phyloP scores from a whole-genome alignment of 208 protist genomes.

The Trypanosoma cruzi region DNA sequence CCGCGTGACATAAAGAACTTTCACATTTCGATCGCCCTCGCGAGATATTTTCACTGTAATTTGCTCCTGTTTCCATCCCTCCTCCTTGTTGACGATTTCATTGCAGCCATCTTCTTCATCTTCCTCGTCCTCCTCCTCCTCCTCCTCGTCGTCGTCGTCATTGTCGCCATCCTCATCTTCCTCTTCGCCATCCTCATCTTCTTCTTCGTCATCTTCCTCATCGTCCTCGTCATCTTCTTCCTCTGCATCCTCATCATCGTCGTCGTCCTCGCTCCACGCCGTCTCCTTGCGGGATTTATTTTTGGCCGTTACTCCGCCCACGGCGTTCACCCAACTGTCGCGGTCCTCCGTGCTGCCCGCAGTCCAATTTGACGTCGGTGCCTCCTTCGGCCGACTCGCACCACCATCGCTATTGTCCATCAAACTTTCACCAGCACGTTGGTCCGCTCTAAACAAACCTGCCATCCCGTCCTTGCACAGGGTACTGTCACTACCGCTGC shows the following conservation, averaged over 20 bases:
- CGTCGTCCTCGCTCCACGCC: background rate
- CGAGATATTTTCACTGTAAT: slow-evolving; percentile 73
- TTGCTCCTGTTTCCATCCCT: slow-evolving; percentile 11
- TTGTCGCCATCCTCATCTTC: slow-evolving; percentile 13
- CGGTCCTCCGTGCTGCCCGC: background rate
- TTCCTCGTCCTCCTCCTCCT: slow-evolving; percentile 31
- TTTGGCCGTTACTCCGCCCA: background rate
- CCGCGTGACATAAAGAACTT: slow-evolving; percentile 49
- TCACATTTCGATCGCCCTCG: slow-evolving; percentile 80
- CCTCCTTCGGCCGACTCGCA: background rate
- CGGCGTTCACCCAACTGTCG: background rate
- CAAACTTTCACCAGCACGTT: background rate
- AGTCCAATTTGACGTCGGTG: too few species aligned
- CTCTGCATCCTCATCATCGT: slow-evolving; percentile 23
- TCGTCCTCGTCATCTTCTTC: slow-evolving; percentile 15
- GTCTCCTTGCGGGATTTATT: background rate
- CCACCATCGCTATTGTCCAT: too few species aligned
- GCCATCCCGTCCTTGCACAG: too few species aligned
- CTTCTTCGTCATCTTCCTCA: slow-evolving; percentile 15
- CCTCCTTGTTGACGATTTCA: slow-evolving; percentile 12
- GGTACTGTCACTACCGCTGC: background rate
- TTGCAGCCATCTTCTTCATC: slow-evolving; percentile 30
- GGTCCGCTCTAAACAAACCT: too few species aligned
- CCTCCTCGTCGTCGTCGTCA: slow-evolving; percentile 17
- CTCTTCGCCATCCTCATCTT: slow-evolving; percentile 24